A percentile compares a stretch with the other conserved stretches of the same genome.
phyloP scores from a whole-genome alignment of 2,329 filamentous ascomycete species.

The Neofusicoccum laricinum region DNA sequence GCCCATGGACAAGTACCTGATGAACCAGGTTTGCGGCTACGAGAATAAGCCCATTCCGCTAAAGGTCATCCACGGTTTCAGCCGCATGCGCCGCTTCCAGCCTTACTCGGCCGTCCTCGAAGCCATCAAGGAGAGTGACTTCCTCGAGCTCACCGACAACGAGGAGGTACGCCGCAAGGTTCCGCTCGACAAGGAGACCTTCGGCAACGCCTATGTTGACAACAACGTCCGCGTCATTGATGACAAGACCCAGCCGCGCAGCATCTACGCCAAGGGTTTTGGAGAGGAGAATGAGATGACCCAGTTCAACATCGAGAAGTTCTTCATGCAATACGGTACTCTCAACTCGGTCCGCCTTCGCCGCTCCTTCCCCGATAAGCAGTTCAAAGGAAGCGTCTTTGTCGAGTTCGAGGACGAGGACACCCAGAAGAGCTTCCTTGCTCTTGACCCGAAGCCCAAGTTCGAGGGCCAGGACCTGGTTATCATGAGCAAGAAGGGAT shows the following conservation, averaged over 20 bases:
- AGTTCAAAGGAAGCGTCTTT: constrained; percentile 96
- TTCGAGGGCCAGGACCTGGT: constrained; percentile 78
- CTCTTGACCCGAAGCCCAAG: constrained; percentile 73
- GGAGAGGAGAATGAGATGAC: constrained; percentile 78
- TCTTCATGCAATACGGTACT: constrained; percentile 78
- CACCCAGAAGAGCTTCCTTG: constrained; percentile 75
- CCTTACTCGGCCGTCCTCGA: constrained; percentile 79
- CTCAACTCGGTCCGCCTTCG: constrained; percentile 84
- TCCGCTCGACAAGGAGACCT: constrained; percentile 45
- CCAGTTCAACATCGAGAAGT: constrained; percentile 91
- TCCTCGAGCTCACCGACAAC: constrained; percentile 69
- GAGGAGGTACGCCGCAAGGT: constrained; percentile 65
- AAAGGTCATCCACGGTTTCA: constrained; percentile 78
- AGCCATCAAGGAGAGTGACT: constrained; percentile 73
- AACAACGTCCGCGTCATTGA: constrained; percentile 54
- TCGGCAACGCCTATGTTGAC: constrained; percentile 52
- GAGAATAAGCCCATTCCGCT: constrained; percentile 80
- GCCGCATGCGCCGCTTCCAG: constrained; percentile 94
- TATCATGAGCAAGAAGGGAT: constrained; percentile 85
- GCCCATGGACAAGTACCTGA: constrained; percentile 82
- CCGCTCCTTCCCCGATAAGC: constrained; percentile 62
- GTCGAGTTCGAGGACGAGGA: constrained; percentile 86
- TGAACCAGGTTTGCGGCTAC: constrained; percentile 71
- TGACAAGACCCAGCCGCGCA: constrained; percentile 67
- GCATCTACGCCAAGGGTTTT: constrained; percentile 92